These are phyloP conservation scores for Wickerhamiella brachini DNA, from an alignment of 805 yeast genomes.

Conservation along the genomic window DNA sequence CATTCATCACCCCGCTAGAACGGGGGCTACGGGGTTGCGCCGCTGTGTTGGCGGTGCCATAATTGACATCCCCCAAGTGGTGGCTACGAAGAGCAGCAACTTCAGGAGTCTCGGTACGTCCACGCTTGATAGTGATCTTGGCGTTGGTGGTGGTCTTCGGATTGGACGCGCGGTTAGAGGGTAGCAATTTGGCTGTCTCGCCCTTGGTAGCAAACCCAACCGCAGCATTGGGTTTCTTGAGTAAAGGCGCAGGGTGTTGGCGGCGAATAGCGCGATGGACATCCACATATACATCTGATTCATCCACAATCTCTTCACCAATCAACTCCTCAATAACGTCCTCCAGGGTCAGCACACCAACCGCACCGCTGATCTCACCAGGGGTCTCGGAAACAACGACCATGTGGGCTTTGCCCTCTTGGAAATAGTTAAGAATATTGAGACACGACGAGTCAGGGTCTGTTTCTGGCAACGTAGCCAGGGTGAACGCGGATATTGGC, in stretches of 20 bases:
- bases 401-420: slow-evolving; percentile 97
- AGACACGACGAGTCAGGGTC: slow-evolving; percentile 82
- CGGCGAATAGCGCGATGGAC: slow-evolving; percentile 72
- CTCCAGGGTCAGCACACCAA: slow-evolving; percentile 86
- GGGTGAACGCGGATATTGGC: slow-evolving; percentile 84
- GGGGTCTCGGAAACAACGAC: slow-evolving; percentile 79
- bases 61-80: background rate
- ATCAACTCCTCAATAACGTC: slow-evolving; percentile 97
- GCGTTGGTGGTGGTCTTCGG: slow-evolving; percentile 49
- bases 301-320: slow-evolving; percentile 96
- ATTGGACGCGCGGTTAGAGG: slow-evolving; percentile 46
- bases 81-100: background rate
- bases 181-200: slow-evolving; percentile 10
- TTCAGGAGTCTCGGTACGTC: background rate
- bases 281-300: slow-evolving; percentile 85
- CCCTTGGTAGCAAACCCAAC: slow-evolving; percentile 2
- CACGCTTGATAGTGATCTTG: slow-evolving; percentile 48
- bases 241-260: slow-evolving; percentile 27
- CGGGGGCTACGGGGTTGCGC: background rate
- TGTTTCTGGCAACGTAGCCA: slow-evolving; percentile 94
- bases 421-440: slow-evolving; percentile 88
- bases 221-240: slow-evolving; percentile 10
- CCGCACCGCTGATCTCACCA: slow-evolving; percentile 67
- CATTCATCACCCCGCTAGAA: slow-evolving; percentile 1
- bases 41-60: background rate